Percentiles rank a stretch among this genome's conserved stretches.
These are phyloP conservation scores for Debaryomyces fabryi DNA, from an alignment of 1,139 yeast genomes.

Conservation along the genomic window DNA sequence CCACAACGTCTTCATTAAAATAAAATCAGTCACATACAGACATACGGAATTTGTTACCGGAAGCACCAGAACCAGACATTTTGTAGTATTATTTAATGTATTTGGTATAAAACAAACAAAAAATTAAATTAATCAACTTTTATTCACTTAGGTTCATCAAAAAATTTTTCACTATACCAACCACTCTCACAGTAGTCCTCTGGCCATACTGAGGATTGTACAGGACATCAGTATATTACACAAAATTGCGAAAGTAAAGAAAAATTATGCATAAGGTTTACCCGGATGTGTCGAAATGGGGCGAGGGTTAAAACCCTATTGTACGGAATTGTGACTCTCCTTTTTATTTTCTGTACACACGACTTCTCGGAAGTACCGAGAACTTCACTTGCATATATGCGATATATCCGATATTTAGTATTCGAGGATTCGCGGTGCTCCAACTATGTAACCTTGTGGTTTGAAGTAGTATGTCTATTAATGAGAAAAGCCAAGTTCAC, in stretches of 20 bases:
- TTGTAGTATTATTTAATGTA: slow-evolving; percentile 15
- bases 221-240: slow-evolving; percentile 4
- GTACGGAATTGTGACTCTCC: background rate
- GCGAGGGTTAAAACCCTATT: background rate
- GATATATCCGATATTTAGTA: background rate
- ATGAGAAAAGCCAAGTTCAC: background rate
- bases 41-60: slow-evolving; percentile 99
- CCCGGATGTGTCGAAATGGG: background rate
- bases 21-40: slow-evolving; percentile 65
- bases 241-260: background rate
- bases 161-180: slow-evolving; percentile 11
- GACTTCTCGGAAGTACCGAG: background rate
- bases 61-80: slow-evolving; percentile 93
- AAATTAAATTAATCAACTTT: slow-evolving; percentile 3
- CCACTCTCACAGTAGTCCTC: background rate
- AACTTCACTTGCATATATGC: slow-evolving; percentile 3
- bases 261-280: background rate
- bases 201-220: background rate
- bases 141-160: slow-evolving; percentile 7
- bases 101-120: slow-evolving; percentile 9
- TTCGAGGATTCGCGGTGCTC: background rate
- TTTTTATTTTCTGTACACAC: background rate
- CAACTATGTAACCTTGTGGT: background rate
- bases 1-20: slow-evolving; percentile 3
- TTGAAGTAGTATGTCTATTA: background rate